Conservation (phyloP, 257 asterid genomes). For the Plectranthus barbatus region DNA sequence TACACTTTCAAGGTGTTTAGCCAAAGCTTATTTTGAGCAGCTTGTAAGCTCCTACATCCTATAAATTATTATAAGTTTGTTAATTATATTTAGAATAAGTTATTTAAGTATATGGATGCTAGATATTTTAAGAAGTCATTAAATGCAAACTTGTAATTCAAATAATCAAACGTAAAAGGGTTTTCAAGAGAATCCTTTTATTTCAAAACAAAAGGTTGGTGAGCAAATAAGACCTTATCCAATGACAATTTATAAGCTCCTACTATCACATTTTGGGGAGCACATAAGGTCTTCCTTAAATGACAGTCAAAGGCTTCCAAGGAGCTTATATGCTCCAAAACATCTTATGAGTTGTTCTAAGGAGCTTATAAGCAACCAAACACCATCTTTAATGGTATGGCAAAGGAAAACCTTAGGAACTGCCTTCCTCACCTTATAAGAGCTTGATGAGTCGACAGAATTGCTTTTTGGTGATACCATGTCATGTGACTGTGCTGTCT, state of each 20-base stretch:
- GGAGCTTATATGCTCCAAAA: background rate
- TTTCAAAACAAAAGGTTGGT: background rate
- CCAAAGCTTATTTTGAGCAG: background rate
- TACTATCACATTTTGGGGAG: background rate
- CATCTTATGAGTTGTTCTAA: background rate
- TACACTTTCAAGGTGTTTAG: too few relatives aligned
- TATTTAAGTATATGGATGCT: background rate
- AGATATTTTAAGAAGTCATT: background rate
- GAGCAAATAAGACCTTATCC: too few relatives aligned
- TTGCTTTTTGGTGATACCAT: constrained; percentile 53
- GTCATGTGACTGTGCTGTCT: constrained; percentile 61
- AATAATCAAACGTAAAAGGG: background rate
- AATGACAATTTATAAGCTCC: background rate
- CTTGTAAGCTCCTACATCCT: background rate
- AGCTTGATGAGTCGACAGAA: constrained; percentile 49
- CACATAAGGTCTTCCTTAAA: background rate
- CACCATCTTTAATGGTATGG: background rate
- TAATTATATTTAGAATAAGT: background rate
- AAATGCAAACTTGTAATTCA: background rate
- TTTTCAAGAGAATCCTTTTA: background rate
- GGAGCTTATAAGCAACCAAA: background rate
- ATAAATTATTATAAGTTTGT: background rate
- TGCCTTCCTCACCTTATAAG: constrained; percentile 53
- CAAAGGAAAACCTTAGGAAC: constrained; percentile 4
- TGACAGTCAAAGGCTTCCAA: background rate